Percentiles rank a stretch among this genome's conserved stretches.
Evolutionary conservation across 116 monocot species (phyloP).

Genomic region (Zostera marina): DNA sequence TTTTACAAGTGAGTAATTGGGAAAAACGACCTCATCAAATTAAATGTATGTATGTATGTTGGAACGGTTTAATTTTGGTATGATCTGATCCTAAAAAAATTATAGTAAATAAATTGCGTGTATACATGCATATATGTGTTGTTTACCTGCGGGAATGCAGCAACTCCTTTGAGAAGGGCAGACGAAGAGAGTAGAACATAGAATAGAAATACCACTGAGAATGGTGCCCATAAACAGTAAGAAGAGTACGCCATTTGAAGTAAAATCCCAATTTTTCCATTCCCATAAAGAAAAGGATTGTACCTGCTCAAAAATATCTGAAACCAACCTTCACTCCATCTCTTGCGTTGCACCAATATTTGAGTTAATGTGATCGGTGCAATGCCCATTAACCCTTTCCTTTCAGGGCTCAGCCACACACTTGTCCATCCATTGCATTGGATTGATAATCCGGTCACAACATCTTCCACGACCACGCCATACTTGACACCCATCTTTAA

Average conservation of each 20-base stretch:
- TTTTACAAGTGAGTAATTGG: no score
- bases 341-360: slow-evolving; percentile 25
- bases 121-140: no score
- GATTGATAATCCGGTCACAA: slow-evolving; percentile 32
- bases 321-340: slow-evolving; percentile 36
- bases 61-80: no score
- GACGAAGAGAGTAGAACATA: no score
- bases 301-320: slow-evolving; percentile 30
- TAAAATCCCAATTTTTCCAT: slow-evolving; percentile 16
- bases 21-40: no score
- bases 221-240: no score
- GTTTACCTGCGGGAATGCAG: no score
- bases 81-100: no score
- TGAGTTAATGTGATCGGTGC: slow-evolving; percentile 23
- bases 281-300: slow-evolving; percentile 20
- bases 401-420: slow-evolving; percentile 16
- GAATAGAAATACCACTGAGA: no score
- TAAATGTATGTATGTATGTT: no score
- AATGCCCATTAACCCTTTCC: slow-evolving; percentile 28
- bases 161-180: no score
- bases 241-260: slow-evolving; percentile 29
- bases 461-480: slow-evolving; percentile 39
- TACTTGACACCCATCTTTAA: slow-evolving; percentile 38
- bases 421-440: slow-evolving; percentile 46
- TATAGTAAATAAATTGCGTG: no score